These are phyloP conservation scores for Trichodelitschia bisporula DNA, from an alignment of 495 filamentous ascomycete genomes.

Conservation along the genomic window DNA sequence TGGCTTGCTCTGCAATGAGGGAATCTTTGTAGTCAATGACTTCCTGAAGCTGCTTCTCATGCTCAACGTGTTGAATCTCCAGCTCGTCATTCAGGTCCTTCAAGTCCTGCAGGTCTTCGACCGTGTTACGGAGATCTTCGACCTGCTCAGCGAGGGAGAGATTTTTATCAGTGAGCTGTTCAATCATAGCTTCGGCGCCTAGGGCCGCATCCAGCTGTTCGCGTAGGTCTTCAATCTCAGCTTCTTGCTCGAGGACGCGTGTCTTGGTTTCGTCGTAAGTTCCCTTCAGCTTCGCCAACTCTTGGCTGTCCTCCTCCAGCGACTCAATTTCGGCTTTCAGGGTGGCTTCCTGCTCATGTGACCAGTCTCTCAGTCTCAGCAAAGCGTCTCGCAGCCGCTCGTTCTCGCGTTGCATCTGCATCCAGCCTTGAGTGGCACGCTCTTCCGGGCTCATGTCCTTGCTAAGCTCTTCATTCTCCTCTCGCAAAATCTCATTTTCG, in stretches of 20 bases:
- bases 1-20: constrained; percentile 50
- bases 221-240: constrained; percentile 61
- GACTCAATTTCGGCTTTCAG: constrained; percentile 50
- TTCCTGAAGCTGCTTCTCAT: constrained; percentile 81
- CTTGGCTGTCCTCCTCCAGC: constrained; percentile 53
- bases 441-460: constrained; percentile 78
- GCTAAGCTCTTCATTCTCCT: constrained; percentile 64
- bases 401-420: constrained; percentile 77
- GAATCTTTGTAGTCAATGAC: constrained; percentile 66
- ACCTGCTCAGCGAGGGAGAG: constrained; percentile 58
- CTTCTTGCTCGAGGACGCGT: constrained; percentile 44
- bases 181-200: constrained; percentile 78
- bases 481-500: constrained; percentile 64
- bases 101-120: constrained; percentile 65
- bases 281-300: constrained; percentile 43
- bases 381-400: constrained; percentile 74
- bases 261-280: constrained; percentile 45
- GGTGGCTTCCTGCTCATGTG: constrained; percentile 63
- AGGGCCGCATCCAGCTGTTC: constrained; percentile 78
- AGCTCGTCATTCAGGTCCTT: constrained; percentile 88
- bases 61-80: constrained; percentile 76
- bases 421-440: constrained; percentile 58
- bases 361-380: constrained; percentile 61
- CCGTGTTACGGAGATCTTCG: constrained; percentile 50
- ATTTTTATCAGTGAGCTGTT: constrained; percentile 70